Evolutionary conservation across 306 rosid species (phyloP).

Genomic region (Cyclanthera cordifolia): DNA sequence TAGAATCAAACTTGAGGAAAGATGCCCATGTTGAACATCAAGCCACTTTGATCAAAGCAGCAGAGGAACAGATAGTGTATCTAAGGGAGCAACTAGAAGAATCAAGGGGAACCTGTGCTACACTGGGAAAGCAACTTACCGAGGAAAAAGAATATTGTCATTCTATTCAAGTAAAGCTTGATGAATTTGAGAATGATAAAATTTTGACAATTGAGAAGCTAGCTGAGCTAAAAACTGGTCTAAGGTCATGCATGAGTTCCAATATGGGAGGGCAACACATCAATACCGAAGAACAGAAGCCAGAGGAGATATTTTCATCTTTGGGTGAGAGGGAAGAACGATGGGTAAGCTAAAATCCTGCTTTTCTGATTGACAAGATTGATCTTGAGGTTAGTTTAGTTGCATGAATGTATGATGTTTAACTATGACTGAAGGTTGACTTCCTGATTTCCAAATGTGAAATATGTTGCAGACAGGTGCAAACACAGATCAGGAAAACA

Average conservation of each 20-base stretch:
- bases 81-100: slow-evolving; percentile 28
- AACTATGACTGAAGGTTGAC: slow-evolving; percentile 20
- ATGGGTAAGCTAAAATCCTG: slow-evolving; percentile 47
- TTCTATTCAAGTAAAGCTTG: slow-evolving; percentile 46
- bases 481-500: slow-evolving; percentile 23
- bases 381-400: slow-evolving; percentile 21
- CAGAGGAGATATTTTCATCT: slow-evolving; percentile 26
- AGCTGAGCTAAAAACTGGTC: slow-evolving; percentile 54
- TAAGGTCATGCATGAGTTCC: slow-evolving; percentile 62
- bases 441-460: slow-evolving; percentile 28
- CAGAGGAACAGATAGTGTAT: slow-evolving; percentile 30
- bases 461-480: slow-evolving; percentile 53
- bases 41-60: slow-evolving; percentile 35
- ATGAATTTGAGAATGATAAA: slow-evolving; percentile 40
- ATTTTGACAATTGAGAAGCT: slow-evolving; percentile 65
- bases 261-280: slow-evolving; percentile 25
- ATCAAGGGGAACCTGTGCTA: slow-evolving; percentile 34
- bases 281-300: slow-evolving; percentile 27
- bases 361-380: slow-evolving; percentile 26
- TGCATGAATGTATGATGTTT: slow-evolving; percentile 23
- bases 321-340: slow-evolving; percentile 29
- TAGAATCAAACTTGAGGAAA: slow-evolving; percentile 36
- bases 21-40: slow-evolving; percentile 43
- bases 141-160: slow-evolving; percentile 44
- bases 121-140: slow-evolving; percentile 40